Base-by-base conservation (phyloP, 2,329 filamentous ascomycete genomes). In the Aspergillus sp. region DNA sequence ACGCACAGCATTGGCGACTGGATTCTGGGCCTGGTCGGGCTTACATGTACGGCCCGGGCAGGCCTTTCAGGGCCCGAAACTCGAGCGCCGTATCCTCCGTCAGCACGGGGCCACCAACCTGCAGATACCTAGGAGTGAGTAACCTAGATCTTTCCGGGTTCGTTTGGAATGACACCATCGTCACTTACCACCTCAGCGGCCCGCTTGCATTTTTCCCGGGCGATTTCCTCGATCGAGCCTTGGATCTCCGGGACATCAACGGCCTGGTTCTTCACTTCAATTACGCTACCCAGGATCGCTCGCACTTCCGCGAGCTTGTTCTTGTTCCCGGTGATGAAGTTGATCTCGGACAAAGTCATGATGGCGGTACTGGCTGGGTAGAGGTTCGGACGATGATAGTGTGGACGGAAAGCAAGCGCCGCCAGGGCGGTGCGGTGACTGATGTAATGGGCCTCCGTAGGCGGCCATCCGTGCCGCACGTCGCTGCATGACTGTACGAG, bases 1-100 rank as follows among this genome's bases (percentile, higher is more conserved):
- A n/a, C 9, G 14, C 33, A n/a, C 14, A 38, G 3, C 41, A 22
- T 14, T 22, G 22, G 22, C 7, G 22, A 22, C 22, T 22, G 22
- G 22, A 1, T 22, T 22, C 22, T 4, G 22, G 22, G 22, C 22
- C 7, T 22, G 22, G 22, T 7, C 22, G 22, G 22, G 13, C 44
- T 48, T 79, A 95, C 93, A 99, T 95, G 71, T 99, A 99, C 38
- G 93, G 90, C 1, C 94, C 94, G 2, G 94, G 94, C 26, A 99
- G 80, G n/a, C 91, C 92, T 53, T 89, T 85, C 55, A 96, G 82
- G 17, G 93, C 92, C 67, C 89, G 87, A 70, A 96, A 99, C 77
- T 91, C 95, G 45, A 99, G 80, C 61, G 91, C 91, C 14, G 94
- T 99, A 73, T 99, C 94, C 74, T 99, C 94, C 10, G 96, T 93